Base-by-base conservation (phyloP, 345 rosid species). In the Cardamine chenopodiifolia region DNA sequence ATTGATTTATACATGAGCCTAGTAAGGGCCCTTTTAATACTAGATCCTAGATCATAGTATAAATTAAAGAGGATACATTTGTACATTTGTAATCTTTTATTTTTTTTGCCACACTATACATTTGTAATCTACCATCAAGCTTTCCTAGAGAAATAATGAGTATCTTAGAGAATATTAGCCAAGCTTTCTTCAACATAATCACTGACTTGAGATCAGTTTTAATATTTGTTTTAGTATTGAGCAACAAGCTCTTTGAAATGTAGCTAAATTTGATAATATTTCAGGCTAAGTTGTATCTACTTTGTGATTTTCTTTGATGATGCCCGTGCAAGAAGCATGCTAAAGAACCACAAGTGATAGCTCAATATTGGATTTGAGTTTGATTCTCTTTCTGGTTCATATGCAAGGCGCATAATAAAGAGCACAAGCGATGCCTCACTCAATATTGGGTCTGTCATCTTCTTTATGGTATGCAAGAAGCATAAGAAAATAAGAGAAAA, bases 141-240 rank as follows among this genome's bases (percentile, higher is more conserved):
- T 37, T 39, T 39, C 40, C 4, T 35, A 42, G 17, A 13, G 47
- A 35, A 14, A 14, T 42, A 42, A 44, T 15, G 9, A 15, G 19
- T 7, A 47, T 18, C 12, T 18, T 47, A 8, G 23, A 47, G 52
- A 18, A 56, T 9, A 56, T 4, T n/a, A 8, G 19, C 23, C 14
- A n/a, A 56, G 18, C 22, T 31, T n/a, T 29, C 14, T 29, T 25
- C 52, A 68, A 54, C 50, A 25, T 34, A 15, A 25, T 26, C 18
- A 37, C 7, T 68, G 50, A 68, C 32, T 28, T 8, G 64, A 55
- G 63, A 42, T 44, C 11, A 17, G 26, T 40, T 29, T 29, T 68
- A 23, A 15, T 55, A 47, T 47, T 17, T 8, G 50, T 35, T 29
- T 42, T 42, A 64, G 40, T 47, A 19, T 66, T 66, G 58, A 66